A percentile compares a stretch with the other conserved stretches of the same genome.
Evolutionary conservation across 352 stramenopile genomes (phyloP).

Genomic region (Phytophthora macrochlamydospora): DNA sequence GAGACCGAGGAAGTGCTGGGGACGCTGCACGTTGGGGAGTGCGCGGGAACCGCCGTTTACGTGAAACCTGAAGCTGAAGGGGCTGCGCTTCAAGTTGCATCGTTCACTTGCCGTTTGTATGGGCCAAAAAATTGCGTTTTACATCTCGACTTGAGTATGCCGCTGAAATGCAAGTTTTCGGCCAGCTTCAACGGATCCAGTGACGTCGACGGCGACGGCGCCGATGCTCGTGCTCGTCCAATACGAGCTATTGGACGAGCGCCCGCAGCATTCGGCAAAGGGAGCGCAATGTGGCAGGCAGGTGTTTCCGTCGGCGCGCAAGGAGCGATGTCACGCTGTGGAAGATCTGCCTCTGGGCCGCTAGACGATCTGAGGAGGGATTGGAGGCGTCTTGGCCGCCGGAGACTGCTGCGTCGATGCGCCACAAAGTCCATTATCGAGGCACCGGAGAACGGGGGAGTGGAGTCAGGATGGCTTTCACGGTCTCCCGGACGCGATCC

Average conservation of each 20-base stretch:
- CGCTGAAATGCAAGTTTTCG: background rate
- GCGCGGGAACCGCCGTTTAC: background rate
- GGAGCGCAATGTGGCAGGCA: too few species aligned
- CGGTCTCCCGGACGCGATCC: too few species aligned
- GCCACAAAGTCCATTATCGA: too few species aligned
- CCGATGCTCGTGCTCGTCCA: background rate
- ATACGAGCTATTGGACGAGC: background rate
- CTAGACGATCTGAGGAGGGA: too few species aligned
- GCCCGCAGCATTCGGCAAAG: too few species aligned
- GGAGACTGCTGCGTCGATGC: too few species aligned
- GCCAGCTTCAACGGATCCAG: too few species aligned
- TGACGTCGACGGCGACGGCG: too few species aligned
- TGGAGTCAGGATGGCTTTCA: conserved; percentile 4
- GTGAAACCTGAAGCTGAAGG: background rate
- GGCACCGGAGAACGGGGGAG: background rate
- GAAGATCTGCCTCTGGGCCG: too few species aligned
- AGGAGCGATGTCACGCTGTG: too few species aligned
- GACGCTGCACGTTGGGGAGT: background rate
- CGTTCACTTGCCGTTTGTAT: background rate
- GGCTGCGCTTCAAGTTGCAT: background rate
- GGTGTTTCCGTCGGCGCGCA: too few species aligned
- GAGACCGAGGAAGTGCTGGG: conserved; percentile 6
- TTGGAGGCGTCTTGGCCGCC: too few species aligned
- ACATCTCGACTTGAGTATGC: background rate
- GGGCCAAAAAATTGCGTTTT: background rate